These are phyloP conservation scores for Gossypium sturtianum DNA, from an alignment of 345 rosid genomes.

Conservation along the genomic window DNA sequence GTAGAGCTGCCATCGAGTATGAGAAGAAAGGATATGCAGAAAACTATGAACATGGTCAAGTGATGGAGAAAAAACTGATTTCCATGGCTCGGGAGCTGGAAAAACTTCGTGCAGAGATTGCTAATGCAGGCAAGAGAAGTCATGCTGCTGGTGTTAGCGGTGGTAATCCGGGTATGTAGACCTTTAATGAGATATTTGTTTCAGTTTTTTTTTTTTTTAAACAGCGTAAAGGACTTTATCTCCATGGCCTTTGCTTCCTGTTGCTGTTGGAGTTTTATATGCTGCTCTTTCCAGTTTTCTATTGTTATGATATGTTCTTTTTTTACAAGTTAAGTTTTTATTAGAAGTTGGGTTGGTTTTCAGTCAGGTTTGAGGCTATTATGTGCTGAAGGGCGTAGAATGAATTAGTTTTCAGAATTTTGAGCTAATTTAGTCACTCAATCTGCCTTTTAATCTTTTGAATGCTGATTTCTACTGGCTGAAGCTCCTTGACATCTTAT, in stretches of 20 bases:
- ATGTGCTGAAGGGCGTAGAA: background rate
- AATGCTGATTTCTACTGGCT: background rate
- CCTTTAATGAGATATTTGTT: background rate
- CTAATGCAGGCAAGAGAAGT: constrained; percentile 77
- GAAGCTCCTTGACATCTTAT: background rate
- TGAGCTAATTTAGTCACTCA: background rate
- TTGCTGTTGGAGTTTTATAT: background rate
- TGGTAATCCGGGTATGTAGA: constrained; percentile 43
- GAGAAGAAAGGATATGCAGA: constrained; percentile 99
- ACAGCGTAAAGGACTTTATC: background rate
- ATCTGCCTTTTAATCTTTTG: background rate
- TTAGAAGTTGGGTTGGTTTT: background rate
- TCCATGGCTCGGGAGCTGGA: constrained; percentile 94
- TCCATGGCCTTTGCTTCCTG: background rate
- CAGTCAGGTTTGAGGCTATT: background rate
- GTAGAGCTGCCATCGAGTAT: constrained; percentile 79
- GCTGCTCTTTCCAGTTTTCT: background rate
- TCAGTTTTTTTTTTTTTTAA: background rate
- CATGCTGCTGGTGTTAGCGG: constrained; percentile 41
- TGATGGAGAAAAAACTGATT: constrained; percentile 86
- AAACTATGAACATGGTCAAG: constrained; percentile 86
- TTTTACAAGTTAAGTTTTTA: background rate
- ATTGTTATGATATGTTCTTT: background rate
- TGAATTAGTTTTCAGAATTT: background rate
- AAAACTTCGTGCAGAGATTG: constrained; percentile 93